A percentile compares a stretch with the other conserved stretches of the same genome.
Evolutionary conservation across 495 filamentous ascomycete genomes (phyloP).

Genomic region (Filosporella fistucella): DNA sequence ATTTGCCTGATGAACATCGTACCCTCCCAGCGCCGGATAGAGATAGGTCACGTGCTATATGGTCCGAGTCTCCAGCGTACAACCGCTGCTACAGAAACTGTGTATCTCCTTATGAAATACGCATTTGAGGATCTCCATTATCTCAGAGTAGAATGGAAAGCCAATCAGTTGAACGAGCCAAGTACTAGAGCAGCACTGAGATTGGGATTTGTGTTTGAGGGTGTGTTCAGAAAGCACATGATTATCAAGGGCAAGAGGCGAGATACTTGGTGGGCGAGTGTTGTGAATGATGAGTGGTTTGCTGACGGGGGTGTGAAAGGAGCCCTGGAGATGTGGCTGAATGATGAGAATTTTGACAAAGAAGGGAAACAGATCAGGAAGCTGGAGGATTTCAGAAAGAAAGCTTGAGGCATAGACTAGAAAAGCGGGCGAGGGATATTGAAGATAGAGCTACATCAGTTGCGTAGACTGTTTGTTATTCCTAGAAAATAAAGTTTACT

Average conservation of each 20-base stretch:
- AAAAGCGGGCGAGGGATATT: too few relatives aligned
- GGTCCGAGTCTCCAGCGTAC: conserved; percentile 40
- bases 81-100: conserved; percentile 43
- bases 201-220: conserved; percentile 49
- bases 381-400: conserved; percentile 29
- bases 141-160: conserved; percentile 56
- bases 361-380: conserved; percentile 36
- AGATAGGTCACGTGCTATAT: conserved; percentile 48
- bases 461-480: too few relatives aligned
- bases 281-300: conserved; percentile 47
- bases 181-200: conserved; percentile 44
- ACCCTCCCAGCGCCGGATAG: conserved; percentile 33
- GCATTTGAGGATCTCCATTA: conserved; percentile 47
- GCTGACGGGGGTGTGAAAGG: conserved; percentile 19
- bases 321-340: conserved; percentile 43
- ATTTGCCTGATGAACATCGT: conserved; percentile 39
- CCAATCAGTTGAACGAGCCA: conserved; percentile 42
- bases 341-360: conserved; percentile 41
- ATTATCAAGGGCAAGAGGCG: conserved; percentile 49
- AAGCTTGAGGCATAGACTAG: too few relatives aligned
- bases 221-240: conserved; percentile 51
- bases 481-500: too few relatives aligned
- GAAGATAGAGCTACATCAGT: too few relatives aligned
- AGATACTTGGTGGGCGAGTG: conserved; percentile 52
- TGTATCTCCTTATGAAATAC: conserved; percentile 42